A percentile compares a stretch with the other conserved stretches of the same genome.
These are phyloP conservation scores for Suillus sp. DNA, from an alignment of 768 basidiomycete genomes.

Conservation along the genomic window DNA sequence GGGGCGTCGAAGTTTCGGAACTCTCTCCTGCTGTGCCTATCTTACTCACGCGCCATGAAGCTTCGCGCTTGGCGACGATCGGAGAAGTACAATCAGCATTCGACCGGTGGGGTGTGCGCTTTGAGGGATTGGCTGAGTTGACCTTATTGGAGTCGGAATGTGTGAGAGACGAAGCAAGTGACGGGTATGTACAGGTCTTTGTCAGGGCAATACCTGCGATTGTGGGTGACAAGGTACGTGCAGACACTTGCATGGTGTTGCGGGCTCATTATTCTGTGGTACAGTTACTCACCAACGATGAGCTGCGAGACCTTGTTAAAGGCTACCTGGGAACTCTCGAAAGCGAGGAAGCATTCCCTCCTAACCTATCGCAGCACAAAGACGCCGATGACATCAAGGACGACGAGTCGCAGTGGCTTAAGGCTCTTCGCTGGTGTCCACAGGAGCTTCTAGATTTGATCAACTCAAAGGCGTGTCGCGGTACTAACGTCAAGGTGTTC, in stretches of 20 bases:
- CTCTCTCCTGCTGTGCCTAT: conserved; percentile 59
- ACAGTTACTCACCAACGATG: conserved; percentile 66
- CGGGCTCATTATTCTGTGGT: conserved; percentile 16
- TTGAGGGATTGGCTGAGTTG: conserved; percentile 41
- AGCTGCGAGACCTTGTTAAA: conserved; percentile 76
- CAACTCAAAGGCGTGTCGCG: conserved; percentile 96
- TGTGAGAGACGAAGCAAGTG: conserved; percentile 30
- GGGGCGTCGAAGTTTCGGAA: conserved; percentile 41
- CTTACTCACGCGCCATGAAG: conserved; percentile 69
- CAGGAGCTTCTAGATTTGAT: conserved; percentile 76
- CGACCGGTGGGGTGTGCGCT: conserved; percentile 67
- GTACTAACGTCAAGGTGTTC: conserved; percentile 40
- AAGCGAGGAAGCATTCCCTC: conserved; percentile 38
- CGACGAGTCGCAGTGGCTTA: conserved; percentile 55
- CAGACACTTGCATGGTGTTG: neutral
- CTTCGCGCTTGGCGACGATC: conserved; percentile 46
- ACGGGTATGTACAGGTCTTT: conserved; percentile 63
- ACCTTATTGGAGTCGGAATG: conserved; percentile 22
- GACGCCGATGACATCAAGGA: conserved; percentile 16
- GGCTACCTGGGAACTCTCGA: conserved; percentile 67
- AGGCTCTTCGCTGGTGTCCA: conserved; percentile 82
- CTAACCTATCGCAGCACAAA: conserved; percentile 21
- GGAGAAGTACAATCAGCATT: conserved; percentile 50
- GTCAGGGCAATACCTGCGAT: conserved; percentile 68
- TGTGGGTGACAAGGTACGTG: conserved; percentile 64